Evolutionary conservation across 2,329 filamentous ascomycete species (phyloP), one percentile per base, ranked within the genome.

Genomic region (Tympanopsis confertula): DNA sequence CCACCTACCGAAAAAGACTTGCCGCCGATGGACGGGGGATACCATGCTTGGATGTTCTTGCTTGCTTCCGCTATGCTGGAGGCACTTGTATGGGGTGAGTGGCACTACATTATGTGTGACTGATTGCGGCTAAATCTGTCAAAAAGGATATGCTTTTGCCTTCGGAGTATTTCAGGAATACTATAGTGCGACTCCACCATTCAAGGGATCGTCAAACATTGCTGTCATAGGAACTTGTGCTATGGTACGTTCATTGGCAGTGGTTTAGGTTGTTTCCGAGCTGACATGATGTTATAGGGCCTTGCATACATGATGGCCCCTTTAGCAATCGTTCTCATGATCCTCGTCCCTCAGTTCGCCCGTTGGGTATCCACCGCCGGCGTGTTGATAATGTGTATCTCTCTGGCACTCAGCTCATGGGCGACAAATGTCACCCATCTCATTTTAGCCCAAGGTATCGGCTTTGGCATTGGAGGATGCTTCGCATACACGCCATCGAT

Each of bases 61-160:
- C 55, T 57, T 12, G 61, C 58, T 2, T 68, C 66, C 45, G 72
- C 70, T 44, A 50, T 71, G 35, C 57, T 74, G 10, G 70, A 77
- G 41, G 59, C 65, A 18, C 51, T 71, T 14, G 58, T 72, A 19
- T 75, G 68, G 69, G 68, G 68, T 68, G 24, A 28, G 15, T 33
- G 30, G 10, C 15, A 18, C 7, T 17, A 13, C 10, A 13, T n/a
- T n/a, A n/a, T n/a, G n/a, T n/a, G n/a, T n/a, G n/a, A n/a, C n/a
- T n/a, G n/a, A n/a, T n/a, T n/a, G n/a, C 10, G 7, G 15, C 30
- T 13, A 7, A 10, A 33, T 7, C 17, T 10, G 15, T 13, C 7
- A 10, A 18, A 33, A 7, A 33, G 30, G 30, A 10, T 59, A 56
- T 43, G 50, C 53, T 0, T 57, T 56, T 39, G 56, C 56, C 5